Conservation (phyloP, 2,329 filamentous ascomycete genomes). For the Helicocarpus griseus region DNA sequence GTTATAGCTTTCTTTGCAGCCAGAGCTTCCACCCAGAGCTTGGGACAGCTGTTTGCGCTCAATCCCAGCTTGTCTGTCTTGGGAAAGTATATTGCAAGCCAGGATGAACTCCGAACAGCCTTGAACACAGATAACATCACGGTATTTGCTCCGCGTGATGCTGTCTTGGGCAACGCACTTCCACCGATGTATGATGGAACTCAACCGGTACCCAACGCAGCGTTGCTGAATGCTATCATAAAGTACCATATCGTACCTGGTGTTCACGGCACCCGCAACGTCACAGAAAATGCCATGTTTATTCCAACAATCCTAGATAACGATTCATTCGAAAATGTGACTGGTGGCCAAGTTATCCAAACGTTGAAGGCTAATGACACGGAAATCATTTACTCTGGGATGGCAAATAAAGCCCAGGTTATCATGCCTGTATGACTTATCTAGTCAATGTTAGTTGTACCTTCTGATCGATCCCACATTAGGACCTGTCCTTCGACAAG, state of each 20-base stretch:
- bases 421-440: slow-evolving; percentile 33
- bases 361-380: slow-evolving; percentile 34
- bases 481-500: slow-evolving; percentile 46
- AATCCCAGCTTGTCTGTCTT: slow-evolving; percentile 13
- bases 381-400: slow-evolving; percentile 38
- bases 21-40: slow-evolving; percentile 8
- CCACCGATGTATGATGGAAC: slow-evolving; percentile 19
- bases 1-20: slow-evolving; percentile 8
- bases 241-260: slow-evolving; percentile 52
- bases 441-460: no score
- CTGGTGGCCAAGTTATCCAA: slow-evolving; percentile 50
- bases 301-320: slow-evolving; percentile 41
- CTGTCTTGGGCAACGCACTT: slow-evolving; percentile 32
- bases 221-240: slow-evolving; percentile 37
- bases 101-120: slow-evolving; percentile 6
- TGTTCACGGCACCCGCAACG: slow-evolving; percentile 29
- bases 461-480: background rate
- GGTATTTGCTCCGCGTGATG: slow-evolving; percentile 47
- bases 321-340: slow-evolving; percentile 46
- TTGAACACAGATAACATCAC: slow-evolving; percentile 44
- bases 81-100: slow-evolving; percentile 8
- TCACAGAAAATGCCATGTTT: slow-evolving; percentile 32
- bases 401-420: slow-evolving; percentile 34
- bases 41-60: slow-evolving; percentile 10
- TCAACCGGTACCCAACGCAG: slow-evolving; percentile 17